phyloP scores from a whole-genome alignment of 2,329 filamentous ascomycete genomes.

The Phoma sp. region DNA sequence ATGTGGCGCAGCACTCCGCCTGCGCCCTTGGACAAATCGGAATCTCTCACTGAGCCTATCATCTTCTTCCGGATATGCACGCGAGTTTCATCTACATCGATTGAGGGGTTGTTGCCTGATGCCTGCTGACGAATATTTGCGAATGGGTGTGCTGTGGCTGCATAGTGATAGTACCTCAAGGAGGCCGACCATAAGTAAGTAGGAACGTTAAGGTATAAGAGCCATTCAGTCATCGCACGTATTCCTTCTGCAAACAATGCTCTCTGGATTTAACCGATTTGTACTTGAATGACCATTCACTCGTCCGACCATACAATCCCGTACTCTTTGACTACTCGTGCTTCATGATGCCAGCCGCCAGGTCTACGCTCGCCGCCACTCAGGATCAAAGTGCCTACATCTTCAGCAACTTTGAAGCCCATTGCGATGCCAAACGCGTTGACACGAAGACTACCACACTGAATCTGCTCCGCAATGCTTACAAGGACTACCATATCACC shows the following conservation, averaged over 20 bases:
- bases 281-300: not conserved
- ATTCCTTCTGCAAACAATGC: not conserved
- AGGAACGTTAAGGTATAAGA: not conserved
- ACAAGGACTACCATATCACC: conserved; percentile 34
- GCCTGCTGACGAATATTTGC: not conserved
- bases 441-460: conserved; percentile 30
- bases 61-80: not conserved
- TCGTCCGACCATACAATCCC: not conserved
- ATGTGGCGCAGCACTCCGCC: not conserved
- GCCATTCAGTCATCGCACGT: not conserved
- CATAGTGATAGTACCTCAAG: not conserved
- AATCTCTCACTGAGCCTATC: not conserved
- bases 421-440: conserved; percentile 24
- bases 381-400: conserved; percentile 3
- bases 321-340: not conserved
- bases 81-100: not conserved
- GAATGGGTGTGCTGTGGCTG: not conserved
- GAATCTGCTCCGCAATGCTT: conserved; percentile 26
- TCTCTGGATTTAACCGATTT: not conserved
- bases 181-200: not conserved
- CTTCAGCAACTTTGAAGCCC: conserved; percentile 24
- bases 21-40: not conserved
- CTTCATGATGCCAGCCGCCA: conserved; percentile 7
- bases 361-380: conserved; percentile 8
- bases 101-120: too few species aligned